These are phyloP conservation scores for Entoloma clypeatum DNA, from an alignment of 1,284 basidiomycete species.

Conservation along the genomic window DNA sequence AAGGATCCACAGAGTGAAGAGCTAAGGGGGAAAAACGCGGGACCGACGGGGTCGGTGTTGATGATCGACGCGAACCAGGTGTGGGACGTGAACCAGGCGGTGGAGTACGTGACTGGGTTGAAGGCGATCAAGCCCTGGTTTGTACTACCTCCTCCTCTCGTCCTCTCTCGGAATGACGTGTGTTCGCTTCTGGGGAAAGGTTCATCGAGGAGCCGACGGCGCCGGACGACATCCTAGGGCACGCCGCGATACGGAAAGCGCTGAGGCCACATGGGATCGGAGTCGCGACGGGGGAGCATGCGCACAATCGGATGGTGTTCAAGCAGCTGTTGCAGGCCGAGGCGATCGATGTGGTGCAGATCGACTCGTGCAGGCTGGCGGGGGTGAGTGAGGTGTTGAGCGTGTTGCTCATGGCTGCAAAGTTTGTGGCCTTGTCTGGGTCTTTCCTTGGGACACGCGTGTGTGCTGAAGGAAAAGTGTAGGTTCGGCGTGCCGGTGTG, in stretches of 20 bases:
- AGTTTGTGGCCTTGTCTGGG: too few relatives aligned
- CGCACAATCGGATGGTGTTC: slow-evolving; percentile 96
- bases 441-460: too few relatives aligned
- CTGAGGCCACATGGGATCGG: slow-evolving; percentile 84
- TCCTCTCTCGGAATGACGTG: background rate
- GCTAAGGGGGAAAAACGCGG: slow-evolving; percentile 85
- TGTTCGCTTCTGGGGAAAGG: slow-evolving; percentile 37
- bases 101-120: slow-evolving; percentile 85
- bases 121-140: slow-evolving; percentile 88
- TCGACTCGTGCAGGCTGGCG: slow-evolving; percentile 90
- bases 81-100: slow-evolving; percentile 91
- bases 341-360: slow-evolving; percentile 94
- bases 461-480: too few relatives aligned
- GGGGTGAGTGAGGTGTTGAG: slow-evolving; percentile 92
- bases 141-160: slow-evolving; percentile 12
- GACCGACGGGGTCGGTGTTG: slow-evolving; percentile 87
- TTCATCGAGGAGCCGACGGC: slow-evolving; percentile 97
- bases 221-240: slow-evolving; percentile 86
- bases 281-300: slow-evolving; percentile 95
- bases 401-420: slow-evolving; percentile 92
- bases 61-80: slow-evolving; percentile 99
- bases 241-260: slow-evolving; percentile 77
- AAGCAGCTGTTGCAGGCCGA: slow-evolving; percentile 93
- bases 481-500: slow-evolving; percentile 86
- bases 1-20: slow-evolving; percentile 65